These are phyloP conservation scores for Echeveria elegans DNA, from an alignment of 164 flowering plant species.

Conservation along the genomic window DNA sequence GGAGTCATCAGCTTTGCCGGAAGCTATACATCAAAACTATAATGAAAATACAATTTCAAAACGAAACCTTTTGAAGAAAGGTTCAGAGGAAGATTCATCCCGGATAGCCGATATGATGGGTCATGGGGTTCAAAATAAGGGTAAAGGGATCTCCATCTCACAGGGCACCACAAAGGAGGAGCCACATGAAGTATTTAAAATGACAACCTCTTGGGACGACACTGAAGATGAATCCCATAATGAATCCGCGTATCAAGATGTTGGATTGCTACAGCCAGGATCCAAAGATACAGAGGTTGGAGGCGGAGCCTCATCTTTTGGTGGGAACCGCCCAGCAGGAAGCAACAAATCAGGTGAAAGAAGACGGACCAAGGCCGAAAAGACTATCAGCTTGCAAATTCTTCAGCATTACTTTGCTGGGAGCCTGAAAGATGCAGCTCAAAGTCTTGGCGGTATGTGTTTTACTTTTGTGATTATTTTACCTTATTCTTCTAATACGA, in stretches of 20 bases:
- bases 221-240: conserved; percentile 13
- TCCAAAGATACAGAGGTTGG: conserved; percentile 18
- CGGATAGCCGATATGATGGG: conserved; percentile 30
- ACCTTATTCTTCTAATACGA: too few relatives aligned
- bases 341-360: conserved; percentile 5
- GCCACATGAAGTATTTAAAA: conserved; percentile 27
- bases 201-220: conserved; percentile 30
- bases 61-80: conserved; percentile 8
- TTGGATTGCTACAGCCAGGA: conserved; percentile 22
- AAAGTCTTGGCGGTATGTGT: conserved; percentile 7
- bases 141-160: conserved; percentile 27
- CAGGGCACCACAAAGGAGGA: conserved; percentile 28
- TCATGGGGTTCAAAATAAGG: conserved; percentile 28
- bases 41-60: conserved; percentile 9
- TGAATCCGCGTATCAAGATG: conserved; percentile 15
- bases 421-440: conserved; percentile 10
- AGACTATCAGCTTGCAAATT: conserved; percentile 7
- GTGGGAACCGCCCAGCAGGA: neutral
- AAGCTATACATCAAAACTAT: conserved; percentile 8
- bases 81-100: conserved; percentile 17
- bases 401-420: conserved; percentile 9
- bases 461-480: too few relatives aligned
- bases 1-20: conserved; percentile 16
- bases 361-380: conserved; percentile 9
- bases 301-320: conserved; percentile 17